Conservation (phyloP, 2,329 filamentous ascomycete genomes). For the Aspergillus candidus region DNA sequence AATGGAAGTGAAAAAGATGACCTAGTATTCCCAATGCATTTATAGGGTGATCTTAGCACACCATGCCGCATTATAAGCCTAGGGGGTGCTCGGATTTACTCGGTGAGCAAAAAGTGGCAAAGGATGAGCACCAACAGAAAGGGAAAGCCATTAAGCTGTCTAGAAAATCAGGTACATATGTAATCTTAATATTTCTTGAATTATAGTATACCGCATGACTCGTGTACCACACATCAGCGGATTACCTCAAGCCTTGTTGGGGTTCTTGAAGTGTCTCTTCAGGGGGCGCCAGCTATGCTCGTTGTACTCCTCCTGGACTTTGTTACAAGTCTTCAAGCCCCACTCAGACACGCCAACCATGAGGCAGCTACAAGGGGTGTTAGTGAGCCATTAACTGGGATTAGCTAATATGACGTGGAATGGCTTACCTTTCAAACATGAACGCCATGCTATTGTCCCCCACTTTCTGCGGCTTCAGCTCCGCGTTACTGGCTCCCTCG, state of each 20-base stretch:
- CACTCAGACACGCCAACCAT: slow-evolving; percentile 70
- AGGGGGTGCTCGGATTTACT: no score
- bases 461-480: slow-evolving; percentile 52
- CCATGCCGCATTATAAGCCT: no score
- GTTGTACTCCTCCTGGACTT: slow-evolving; percentile 68
- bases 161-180: no score
- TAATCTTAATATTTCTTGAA: background rate
- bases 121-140: no score
- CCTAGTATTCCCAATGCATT: no score
- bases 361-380: slow-evolving; percentile 46
- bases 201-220: background rate
- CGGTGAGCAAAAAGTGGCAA: no score
- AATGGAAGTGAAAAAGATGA: no score
- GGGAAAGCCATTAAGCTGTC: no score
- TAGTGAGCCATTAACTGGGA: slow-evolving; percentile 21
- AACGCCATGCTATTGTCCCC: slow-evolving; percentile 58
- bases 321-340: slow-evolving; percentile 63
- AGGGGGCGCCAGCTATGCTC: slow-evolving; percentile 73
- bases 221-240: background rate
- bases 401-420: background rate
- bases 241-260: slow-evolving; percentile 33
- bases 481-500: slow-evolving; percentile 48
- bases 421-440: slow-evolving; percentile 53
- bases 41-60: no score
- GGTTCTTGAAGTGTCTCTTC: slow-evolving; percentile 56